phyloP scores from a whole-genome alignment of 352 stramenopile species.

The Globisporangium echinulatum region DNA sequence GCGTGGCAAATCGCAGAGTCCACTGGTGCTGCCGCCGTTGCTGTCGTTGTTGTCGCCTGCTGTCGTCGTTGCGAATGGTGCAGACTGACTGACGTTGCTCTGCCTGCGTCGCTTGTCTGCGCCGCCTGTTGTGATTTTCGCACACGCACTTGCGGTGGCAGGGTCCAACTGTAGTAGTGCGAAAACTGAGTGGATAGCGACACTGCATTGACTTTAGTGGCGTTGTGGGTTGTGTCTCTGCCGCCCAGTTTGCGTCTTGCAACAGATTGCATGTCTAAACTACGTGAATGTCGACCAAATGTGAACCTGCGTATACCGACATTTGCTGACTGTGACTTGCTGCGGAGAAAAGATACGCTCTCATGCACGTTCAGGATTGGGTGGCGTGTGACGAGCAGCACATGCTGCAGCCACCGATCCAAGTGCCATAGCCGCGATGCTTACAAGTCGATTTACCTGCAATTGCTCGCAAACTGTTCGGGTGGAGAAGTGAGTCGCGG shows the following conservation, averaged over 20 bases:
- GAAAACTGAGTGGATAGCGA: not conserved
- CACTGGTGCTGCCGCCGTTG: not conserved
- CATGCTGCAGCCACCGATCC: too few species aligned
- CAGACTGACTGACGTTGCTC: constrained; percentile 10
- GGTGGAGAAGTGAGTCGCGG: too few species aligned
- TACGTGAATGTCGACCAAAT: too few species aligned
- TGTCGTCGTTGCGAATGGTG: not conserved
- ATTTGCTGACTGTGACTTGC: not conserved
- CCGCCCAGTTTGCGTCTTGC: too few species aligned
- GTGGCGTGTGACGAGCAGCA: too few species aligned
- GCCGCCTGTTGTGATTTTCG: constrained; percentile 7
- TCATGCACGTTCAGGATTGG: too few species aligned
- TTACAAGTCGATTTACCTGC: too few species aligned
- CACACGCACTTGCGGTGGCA: not conserved
- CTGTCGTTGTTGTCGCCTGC: not conserved
- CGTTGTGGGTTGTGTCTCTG: too few species aligned
- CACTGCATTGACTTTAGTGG: not conserved
- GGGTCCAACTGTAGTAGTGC: too few species aligned
- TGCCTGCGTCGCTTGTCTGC: constrained; percentile 6
- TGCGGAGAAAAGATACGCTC: constrained; percentile 17
- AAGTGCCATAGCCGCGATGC: too few species aligned
- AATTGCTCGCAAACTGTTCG: too few species aligned
- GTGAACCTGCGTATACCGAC: not conserved
- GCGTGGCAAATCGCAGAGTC: constrained; percentile 11
- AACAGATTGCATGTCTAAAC: too few species aligned